Evolutionary conservation across 495 filamentous ascomycete species (phyloP).

Genomic region (Articulospora tetracladia): DNA sequence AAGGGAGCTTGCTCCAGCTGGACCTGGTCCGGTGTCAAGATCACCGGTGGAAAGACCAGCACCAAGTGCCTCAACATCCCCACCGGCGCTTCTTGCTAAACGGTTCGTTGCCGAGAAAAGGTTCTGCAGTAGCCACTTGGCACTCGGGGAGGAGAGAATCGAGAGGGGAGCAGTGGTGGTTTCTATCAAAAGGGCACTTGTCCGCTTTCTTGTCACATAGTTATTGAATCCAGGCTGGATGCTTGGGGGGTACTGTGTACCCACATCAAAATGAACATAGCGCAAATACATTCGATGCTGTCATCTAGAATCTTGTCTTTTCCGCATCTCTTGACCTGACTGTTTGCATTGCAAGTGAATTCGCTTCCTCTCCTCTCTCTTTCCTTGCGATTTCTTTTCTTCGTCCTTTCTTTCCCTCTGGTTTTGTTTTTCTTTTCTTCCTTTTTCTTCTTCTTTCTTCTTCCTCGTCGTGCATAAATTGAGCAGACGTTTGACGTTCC

Average conservation of each 20-base stretch:
- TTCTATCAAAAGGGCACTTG: background rate
- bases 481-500: too few species aligned
- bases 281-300: background rate
- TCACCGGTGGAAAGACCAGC: constrained; percentile 45
- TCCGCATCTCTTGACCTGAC: too few species aligned
- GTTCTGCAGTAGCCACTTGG: background rate
- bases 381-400: too few species aligned
- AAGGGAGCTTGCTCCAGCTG: constrained; percentile 41
- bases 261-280: background rate
- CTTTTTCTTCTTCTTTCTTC: too few species aligned
- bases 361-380: too few species aligned
- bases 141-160: background rate
- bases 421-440: too few species aligned
- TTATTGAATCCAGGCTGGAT: background rate
- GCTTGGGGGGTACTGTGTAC: background rate
- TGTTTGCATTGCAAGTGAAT: too few species aligned
- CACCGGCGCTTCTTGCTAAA: constrained; percentile 36
- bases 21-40: constrained; percentile 40
- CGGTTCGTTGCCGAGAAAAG: background rate
- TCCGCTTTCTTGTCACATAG: background rate
- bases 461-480: too few species aligned
- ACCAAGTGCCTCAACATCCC: constrained; percentile 39
- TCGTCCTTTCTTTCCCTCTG: too few species aligned
- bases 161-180: background rate
- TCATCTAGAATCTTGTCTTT: background rate